Conservation (phyloP, 164 flowering plant species). For the Umbellularia californica region DNA sequence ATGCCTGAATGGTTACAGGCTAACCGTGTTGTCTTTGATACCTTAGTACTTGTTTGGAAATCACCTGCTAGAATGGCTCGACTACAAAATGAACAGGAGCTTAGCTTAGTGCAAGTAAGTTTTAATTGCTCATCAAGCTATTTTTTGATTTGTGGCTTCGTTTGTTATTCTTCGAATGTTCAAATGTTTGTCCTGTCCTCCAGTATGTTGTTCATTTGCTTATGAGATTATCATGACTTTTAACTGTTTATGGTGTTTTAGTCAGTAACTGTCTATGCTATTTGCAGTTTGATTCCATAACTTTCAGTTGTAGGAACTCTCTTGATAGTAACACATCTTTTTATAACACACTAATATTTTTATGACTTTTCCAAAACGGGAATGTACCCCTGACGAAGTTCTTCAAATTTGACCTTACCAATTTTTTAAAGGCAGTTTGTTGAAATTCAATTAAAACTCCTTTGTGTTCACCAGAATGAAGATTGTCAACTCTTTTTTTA, state of each 20-base stretch:
- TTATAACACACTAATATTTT: no score
- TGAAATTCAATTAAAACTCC: no score
- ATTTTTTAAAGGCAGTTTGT: no score
- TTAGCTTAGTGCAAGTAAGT: constrained; percentile 84
- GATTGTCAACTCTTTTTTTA: no score
- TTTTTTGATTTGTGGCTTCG: background rate
- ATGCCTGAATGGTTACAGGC: constrained; percentile 90
- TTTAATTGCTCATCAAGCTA: background rate
- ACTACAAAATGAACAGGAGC: constrained; percentile 85
- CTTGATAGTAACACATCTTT: no score
- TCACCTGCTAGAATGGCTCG: constrained; percentile 87
- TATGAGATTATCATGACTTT: background rate
- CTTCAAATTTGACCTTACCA: no score
- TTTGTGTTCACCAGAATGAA: no score
- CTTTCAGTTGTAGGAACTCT: no score
- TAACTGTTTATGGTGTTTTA: no score
- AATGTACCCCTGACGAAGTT: no score
- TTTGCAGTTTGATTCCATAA: background rate
- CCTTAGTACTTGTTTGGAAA: constrained; percentile 86
- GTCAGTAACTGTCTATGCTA: background rate
- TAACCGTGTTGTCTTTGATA: constrained; percentile 81
- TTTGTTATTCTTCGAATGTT: background rate
- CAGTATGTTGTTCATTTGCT: background rate
- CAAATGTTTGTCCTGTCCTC: background rate
- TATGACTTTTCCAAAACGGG: no score